phyloP scores from a whole-genome alignment of 2,329 filamentous ascomycete species.

The Ophidiomyces ophidiicola region DNA sequence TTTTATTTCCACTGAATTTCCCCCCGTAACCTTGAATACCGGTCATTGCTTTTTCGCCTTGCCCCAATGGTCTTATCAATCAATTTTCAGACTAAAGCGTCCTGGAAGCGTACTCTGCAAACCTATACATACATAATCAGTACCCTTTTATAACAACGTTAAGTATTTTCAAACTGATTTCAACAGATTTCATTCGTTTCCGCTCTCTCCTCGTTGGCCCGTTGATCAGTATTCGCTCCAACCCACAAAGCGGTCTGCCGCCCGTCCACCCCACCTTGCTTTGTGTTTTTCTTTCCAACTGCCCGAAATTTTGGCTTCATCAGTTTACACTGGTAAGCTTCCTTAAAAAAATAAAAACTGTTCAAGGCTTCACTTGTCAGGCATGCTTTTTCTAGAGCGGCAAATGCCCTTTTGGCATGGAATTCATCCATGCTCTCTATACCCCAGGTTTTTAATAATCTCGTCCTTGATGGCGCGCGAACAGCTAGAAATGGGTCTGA shows the following conservation, averaged over 20 bases:
- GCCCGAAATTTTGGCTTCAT: background rate
- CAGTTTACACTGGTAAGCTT: conserved; percentile 16
- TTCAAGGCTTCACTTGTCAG: conserved; percentile 24
- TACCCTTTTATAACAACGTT: background rate
- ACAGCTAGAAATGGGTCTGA: conserved; percentile 22
- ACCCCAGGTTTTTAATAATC: conserved; percentile 14
- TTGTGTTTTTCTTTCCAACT: background rate
- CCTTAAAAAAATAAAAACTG: conserved; percentile 25
- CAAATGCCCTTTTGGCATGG: conserved; percentile 25
- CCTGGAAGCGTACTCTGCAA: background rate
- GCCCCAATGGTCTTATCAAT: too few species aligned
- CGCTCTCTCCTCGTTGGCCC: background rate
- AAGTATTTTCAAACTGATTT: conserved; percentile 13
- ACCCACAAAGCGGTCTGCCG: conserved; percentile 2
- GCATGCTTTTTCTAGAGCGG: conserved; percentile 25
- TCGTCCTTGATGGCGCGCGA: conserved; percentile 17
- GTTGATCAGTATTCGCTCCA: background rate
- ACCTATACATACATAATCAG: background rate
- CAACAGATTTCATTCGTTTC: conserved; percentile 11
- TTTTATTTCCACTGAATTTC: too few species aligned
- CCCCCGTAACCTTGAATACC: too few species aligned
- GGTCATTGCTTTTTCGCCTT: too few species aligned
- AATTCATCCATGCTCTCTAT: conserved; percentile 17
- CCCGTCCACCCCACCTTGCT: background rate
- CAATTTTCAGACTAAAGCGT: too few species aligned